Conservation (phyloP, 2,329 filamentous ascomycete genomes). For the Fusarium luffae region DNA sequence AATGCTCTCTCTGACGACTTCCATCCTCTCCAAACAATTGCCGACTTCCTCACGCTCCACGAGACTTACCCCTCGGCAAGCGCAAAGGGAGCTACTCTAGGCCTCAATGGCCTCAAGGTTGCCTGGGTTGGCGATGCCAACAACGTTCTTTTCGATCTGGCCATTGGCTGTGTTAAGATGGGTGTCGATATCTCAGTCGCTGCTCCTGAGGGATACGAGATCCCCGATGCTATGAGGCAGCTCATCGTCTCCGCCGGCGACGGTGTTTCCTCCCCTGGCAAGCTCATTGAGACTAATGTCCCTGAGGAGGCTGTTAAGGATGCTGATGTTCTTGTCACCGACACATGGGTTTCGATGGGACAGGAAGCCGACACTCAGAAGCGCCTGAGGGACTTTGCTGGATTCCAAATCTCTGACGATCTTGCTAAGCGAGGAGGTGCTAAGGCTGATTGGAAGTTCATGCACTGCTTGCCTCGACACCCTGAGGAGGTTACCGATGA, state of each 20-base stretch:
- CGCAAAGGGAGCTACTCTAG: conserved; percentile 60
- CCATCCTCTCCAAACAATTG: conserved; percentile 93
- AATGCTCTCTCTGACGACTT: conserved; percentile 90
- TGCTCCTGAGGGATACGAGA: conserved; percentile 85
- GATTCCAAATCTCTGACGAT: conserved; percentile 91
- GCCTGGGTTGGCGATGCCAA: conserved; percentile 98
- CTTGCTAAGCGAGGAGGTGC: conserved; percentile 86
- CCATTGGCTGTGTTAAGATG: conserved; percentile 86
- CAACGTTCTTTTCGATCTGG: conserved; percentile 95
- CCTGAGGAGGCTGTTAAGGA: conserved; percentile 88
- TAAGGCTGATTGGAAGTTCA: conserved; percentile 92
- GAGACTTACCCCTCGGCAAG: conserved; percentile 73
- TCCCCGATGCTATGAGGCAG: conserved; percentile 78
- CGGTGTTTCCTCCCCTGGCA: conserved; percentile 69
- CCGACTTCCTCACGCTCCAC: conserved; percentile 90
- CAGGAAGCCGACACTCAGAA: conserved; percentile 87
- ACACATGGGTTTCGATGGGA: conserved; percentile 99
- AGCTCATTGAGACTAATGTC: conserved; percentile 77
- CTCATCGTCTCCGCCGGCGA: conserved; percentile 74
- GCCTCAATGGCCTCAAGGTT: conserved; percentile 85
- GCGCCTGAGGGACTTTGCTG: conserved; percentile 82
- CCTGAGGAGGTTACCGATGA: conserved; percentile 93
- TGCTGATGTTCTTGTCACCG: conserved; percentile 91
- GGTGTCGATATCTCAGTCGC: conserved; percentile 89
- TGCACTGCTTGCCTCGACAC: conserved; percentile 96